Evolutionary conservation across 176 grass and related monocot genomes (phyloP).

Genomic region (Tillandsia fasciculata): DNA sequence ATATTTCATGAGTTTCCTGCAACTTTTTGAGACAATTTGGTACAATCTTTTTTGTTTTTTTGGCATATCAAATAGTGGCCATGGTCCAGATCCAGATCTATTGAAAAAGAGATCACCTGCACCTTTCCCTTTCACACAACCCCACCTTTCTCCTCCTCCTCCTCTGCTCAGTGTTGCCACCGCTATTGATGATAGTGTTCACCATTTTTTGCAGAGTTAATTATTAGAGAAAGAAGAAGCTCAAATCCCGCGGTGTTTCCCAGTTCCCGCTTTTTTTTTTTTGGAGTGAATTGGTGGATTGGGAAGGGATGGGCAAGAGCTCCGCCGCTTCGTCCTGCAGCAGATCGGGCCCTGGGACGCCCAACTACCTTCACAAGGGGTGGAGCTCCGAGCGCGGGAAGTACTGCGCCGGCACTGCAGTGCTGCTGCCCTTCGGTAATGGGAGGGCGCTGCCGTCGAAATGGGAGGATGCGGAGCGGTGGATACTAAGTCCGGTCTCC

Average conservation of each 20-base stretch:
- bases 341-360: conserved; percentile 68
- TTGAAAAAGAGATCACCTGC: no score
- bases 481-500: conserved; percentile 84
- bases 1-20: no score
- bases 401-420: conserved; percentile 32
- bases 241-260: neutral
- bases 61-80: neutral
- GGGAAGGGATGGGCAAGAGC: conserved; percentile 44
- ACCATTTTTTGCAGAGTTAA: neutral
- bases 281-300: no score
- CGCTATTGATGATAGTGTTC: no score
- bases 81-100: neutral
- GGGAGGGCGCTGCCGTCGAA: conserved; percentile 90
- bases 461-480: conserved; percentile 99
- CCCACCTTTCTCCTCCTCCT: no score
- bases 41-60: neutral
- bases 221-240: no score
- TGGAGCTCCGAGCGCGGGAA: conserved; percentile 94
- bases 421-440: conserved; percentile 57
- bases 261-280: neutral
- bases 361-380: conserved; percentile 56
- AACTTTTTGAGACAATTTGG: no score
- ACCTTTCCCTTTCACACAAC: no score
- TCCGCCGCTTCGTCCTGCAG: conserved; percentile 34
- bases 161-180: no score